A percentile compares a stretch with the other conserved stretches of the same genome.
Evolutionary conservation across 2,329 filamentous ascomycete species (phyloP).

Genomic region (Scedosporium apiospermum): DNA sequence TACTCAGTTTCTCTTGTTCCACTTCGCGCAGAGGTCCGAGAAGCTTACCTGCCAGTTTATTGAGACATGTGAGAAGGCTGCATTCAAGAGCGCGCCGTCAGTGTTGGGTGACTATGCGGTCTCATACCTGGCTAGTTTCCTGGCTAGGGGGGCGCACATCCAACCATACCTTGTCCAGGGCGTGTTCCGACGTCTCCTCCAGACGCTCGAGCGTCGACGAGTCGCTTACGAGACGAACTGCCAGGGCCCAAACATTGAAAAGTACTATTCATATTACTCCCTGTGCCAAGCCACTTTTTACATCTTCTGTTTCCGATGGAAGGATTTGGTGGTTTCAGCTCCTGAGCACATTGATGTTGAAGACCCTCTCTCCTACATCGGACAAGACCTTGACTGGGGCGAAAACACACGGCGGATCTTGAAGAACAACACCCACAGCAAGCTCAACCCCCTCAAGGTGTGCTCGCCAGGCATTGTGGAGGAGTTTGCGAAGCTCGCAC

Average conservation of each 20-base stretch:
- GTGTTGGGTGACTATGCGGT: slow-evolving; percentile 76
- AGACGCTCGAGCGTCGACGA: slow-evolving; percentile 69
- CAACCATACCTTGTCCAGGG: slow-evolving; percentile 66
- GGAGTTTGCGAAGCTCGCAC: slow-evolving; percentile 81
- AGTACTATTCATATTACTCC: slow-evolving; percentile 78
- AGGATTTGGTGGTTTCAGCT: slow-evolving; percentile 64
- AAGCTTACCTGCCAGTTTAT: slow-evolving; percentile 64
- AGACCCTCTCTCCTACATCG: slow-evolving; percentile 49
- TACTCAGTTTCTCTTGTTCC: slow-evolving; percentile 91
- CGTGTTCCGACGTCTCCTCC: slow-evolving; percentile 70
- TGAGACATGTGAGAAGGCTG: slow-evolving; percentile 19
- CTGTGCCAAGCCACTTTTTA: slow-evolving; percentile 85
- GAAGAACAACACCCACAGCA: slow-evolving; percentile 70
- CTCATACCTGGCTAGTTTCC: slow-evolving; percentile 89
- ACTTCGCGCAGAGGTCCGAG: slow-evolving; percentile 78
- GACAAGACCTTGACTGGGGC: slow-evolving; percentile 71
- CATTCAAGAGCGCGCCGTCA: slow-evolving; percentile 52
- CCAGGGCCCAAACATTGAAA: slow-evolving; percentile 73
- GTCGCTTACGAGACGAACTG: slow-evolving; percentile 62
- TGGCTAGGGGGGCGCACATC: slow-evolving; percentile 80
- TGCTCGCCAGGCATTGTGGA: slow-evolving; percentile 84
- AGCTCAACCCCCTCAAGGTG: slow-evolving; percentile 90
- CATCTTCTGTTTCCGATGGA: slow-evolving; percentile 97
- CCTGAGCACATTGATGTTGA: slow-evolving; percentile 53
- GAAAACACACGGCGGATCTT: slow-evolving; percentile 65